phyloP scores from a whole-genome alignment of 352 stramenopile genomes.

The Phytophthora capsici region DNA sequence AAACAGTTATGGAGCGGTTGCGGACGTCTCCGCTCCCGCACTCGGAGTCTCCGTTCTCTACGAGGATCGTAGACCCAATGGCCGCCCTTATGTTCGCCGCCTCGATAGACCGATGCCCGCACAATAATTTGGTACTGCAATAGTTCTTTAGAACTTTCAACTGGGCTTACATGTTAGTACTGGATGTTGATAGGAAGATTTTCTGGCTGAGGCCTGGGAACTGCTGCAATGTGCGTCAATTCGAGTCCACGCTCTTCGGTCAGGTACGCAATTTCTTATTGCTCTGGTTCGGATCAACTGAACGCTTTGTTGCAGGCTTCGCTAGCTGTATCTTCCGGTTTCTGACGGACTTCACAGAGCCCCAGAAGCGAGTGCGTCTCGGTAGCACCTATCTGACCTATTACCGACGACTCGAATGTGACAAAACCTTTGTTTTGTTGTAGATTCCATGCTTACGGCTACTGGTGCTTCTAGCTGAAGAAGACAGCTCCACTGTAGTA shows the following conservation, averaged over 20 bases:
- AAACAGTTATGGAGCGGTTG: slow-evolving; percentile 47
- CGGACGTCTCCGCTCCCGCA: slow-evolving; percentile 42
- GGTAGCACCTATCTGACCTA: background rate
- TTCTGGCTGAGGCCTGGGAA: slow-evolving; percentile 62
- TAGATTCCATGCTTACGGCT: slow-evolving; percentile 66
- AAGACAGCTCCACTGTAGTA: slow-evolving; percentile 56
- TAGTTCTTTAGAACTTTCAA: background rate
- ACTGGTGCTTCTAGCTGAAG: slow-evolving; percentile 60
- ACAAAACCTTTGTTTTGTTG: slow-evolving; percentile 13
- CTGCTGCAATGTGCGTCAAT: slow-evolving; percentile 57
- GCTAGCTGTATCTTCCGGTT: slow-evolving; percentile 65
- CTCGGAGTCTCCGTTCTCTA: slow-evolving; percentile 60
- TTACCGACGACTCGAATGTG: slow-evolving; percentile 1
- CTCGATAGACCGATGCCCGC: slow-evolving; percentile 64
- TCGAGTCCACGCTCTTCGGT: slow-evolving; percentile 52
- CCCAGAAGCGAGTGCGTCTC: slow-evolving; percentile 56
- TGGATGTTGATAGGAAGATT: slow-evolving; percentile 47
- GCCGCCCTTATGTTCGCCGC: slow-evolving; percentile 68
- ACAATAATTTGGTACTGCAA: slow-evolving; percentile 59
- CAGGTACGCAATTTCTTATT: slow-evolving; percentile 36
- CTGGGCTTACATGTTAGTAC: background rate
- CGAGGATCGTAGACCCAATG: slow-evolving; percentile 59
- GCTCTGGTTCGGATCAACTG: background rate
- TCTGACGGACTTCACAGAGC: slow-evolving; percentile 56
- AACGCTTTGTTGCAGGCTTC: slow-evolving; percentile 47